A percentile compares a stretch with the other conserved stretches of the same genome.
phyloP scores from a whole-genome alignment of 1,139 yeast species.

The Dujonia santamariae region DNA sequence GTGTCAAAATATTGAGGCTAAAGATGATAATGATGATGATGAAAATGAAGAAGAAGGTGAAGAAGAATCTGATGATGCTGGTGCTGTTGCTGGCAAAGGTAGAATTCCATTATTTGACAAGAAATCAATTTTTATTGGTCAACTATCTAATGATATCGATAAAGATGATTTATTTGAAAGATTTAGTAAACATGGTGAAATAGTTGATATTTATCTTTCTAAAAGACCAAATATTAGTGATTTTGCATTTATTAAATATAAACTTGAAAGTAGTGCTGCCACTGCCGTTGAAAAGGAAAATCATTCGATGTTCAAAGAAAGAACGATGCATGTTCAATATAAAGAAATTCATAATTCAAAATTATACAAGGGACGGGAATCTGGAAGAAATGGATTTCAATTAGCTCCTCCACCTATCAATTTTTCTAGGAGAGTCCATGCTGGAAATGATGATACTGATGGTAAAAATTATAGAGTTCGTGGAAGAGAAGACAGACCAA shows the following conservation, averaged over 20 bases:
- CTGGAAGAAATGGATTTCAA: constrained; percentile 23
- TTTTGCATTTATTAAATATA: constrained; percentile 71
- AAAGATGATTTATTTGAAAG: constrained; percentile 53
- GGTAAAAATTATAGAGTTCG: too few species aligned
- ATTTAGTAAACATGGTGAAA: constrained; percentile 65
- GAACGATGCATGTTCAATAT: constrained; percentile 81
- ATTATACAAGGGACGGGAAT: neutral
- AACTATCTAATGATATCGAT: constrained; percentile 52
- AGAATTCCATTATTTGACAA: constrained; percentile 49
- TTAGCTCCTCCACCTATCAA: constrained; percentile 78
- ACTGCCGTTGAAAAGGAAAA: constrained; percentile 80
- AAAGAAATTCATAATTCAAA: constrained; percentile 50
- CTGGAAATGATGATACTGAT: neutral
- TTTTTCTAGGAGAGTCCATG: constrained; percentile 34
- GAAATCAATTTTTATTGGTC: constrained; percentile 74
- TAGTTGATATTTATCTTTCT: constrained; percentile 51
- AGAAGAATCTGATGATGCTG: too few species aligned
- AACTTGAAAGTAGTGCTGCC: constrained; percentile 71
- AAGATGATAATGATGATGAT: constrained; percentile 10
- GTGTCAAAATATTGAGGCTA: constrained; percentile 72
- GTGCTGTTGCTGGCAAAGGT: neutral
- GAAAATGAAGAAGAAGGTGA: constrained; percentile 10
- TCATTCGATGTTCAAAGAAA: constrained; percentile 68
- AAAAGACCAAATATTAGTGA: constrained; percentile 44
- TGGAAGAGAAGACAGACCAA: too few species aligned